Percentiles rank a stretch among this genome's conserved stretches.
These are phyloP conservation scores for Dianthus caryophyllus DNA, from an alignment of 148 eudicot species.

Conservation along the genomic window DNA sequence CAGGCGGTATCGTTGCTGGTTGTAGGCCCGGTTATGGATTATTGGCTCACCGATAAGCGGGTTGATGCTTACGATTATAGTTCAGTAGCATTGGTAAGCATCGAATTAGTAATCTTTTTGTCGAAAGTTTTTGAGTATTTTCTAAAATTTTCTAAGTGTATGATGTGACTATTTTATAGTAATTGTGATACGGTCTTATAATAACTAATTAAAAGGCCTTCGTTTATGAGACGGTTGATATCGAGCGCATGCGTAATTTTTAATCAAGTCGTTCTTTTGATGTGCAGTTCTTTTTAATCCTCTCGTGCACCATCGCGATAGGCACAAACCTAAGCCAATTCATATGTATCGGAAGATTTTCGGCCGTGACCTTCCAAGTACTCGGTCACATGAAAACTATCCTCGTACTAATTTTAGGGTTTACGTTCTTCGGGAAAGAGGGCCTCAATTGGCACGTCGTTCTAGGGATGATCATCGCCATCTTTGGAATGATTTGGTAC, in stretches of 20 bases:
- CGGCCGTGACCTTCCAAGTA: constrained; percentile 50
- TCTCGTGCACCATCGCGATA: constrained; percentile 42
- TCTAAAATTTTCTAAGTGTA: neutral
- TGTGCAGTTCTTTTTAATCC: constrained; percentile 36
- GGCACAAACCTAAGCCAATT: constrained; percentile 56
- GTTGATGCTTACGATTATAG: constrained; percentile 29
- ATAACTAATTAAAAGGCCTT: no score
- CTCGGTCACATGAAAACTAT: constrained; percentile 53
- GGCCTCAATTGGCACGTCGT: constrained; percentile 40
- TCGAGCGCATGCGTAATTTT: no score
- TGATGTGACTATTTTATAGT: no score
- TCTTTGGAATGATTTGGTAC: constrained; percentile 47
- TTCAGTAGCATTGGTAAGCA: constrained; percentile 32
- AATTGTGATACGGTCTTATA: no score
- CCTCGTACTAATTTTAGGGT: constrained; percentile 40
- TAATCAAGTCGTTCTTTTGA: neutral
- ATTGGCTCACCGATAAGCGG: constrained; percentile 33
- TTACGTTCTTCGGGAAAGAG: constrained; percentile 42
- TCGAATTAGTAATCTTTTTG: neutral
- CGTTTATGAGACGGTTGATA: no score
- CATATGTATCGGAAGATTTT: constrained; percentile 48
- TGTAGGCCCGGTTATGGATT: constrained; percentile 39
- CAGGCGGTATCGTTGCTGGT: constrained; percentile 42
- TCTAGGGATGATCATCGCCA: constrained; percentile 38
- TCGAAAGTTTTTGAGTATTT: neutral